Conservation (phyloP, 2,329 filamentous ascomycete genomes). For the Dryadomyces quercus-mongolicae region DNA sequence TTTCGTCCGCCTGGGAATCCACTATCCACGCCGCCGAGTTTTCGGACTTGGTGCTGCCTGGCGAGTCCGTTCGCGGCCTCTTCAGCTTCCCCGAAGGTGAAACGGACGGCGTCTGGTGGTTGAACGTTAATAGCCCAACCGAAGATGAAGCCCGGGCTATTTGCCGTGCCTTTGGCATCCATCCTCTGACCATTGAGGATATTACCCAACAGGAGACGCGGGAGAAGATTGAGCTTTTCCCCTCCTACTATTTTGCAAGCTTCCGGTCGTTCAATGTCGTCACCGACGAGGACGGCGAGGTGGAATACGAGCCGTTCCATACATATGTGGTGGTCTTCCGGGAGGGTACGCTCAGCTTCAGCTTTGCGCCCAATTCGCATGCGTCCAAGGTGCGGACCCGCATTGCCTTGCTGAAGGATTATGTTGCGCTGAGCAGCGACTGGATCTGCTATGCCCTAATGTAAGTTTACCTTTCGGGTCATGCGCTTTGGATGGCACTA, state of each 20-base stretch:
- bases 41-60: conserved; percentile 76
- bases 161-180: conserved; percentile 89
- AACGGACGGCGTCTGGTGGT: conserved; percentile 87
- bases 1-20: conserved; percentile 87
- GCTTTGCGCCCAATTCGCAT: conserved; percentile 78
- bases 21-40: conserved; percentile 86
- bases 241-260: conserved; percentile 94
- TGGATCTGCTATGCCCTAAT: conserved; percentile 99
- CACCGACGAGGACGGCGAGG: conserved; percentile 62
- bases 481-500: conserved; percentile 9
- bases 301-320: conserved; percentile 89
- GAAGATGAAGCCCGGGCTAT: conserved; percentile 80
- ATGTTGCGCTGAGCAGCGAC: conserved; percentile 86
- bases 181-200: conserved; percentile 92
- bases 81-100: conserved; percentile 57
- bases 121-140: conserved; percentile 83
- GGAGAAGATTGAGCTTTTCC: conserved; percentile 97
- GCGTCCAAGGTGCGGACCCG: conserved; percentile 80
- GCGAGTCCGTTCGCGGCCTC: conserved; percentile 78
- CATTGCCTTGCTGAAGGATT: conserved; percentile 87
- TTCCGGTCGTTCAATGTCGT: conserved; percentile 85
- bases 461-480: conserved; percentile 41
- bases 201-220: conserved; percentile 91
- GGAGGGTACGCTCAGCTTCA: conserved; percentile 90
- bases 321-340: conserved; percentile 96